Conservation (phyloP, 1,284 basidiomycete genomes). For the Phellinidium pouzarii region DNA sequence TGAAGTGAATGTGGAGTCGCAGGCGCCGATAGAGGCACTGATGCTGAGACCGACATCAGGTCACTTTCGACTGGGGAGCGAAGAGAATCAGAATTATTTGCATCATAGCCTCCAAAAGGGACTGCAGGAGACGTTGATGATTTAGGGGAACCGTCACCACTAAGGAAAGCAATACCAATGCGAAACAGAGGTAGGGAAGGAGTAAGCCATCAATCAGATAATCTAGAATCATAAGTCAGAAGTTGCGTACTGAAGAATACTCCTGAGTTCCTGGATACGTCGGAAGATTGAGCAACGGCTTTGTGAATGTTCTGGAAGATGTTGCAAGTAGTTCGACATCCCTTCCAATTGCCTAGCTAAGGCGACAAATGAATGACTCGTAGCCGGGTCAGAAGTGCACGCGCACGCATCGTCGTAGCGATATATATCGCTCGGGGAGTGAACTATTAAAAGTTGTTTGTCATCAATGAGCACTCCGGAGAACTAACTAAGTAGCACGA, state of each 20-base stretch:
- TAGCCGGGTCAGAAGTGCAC: constrained; percentile 57
- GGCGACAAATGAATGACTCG: constrained; percentile 48
- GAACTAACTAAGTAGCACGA: background rate
- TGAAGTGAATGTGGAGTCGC: constrained; percentile 18
- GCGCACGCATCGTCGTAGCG: constrained; percentile 41
- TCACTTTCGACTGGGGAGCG: constrained; percentile 57
- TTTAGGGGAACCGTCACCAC: constrained; percentile 16
- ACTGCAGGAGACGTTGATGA: constrained; percentile 31
- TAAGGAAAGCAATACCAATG: constrained; percentile 25
- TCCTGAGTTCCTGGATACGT: constrained; percentile 54
- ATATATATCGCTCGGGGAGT: constrained; percentile 5
- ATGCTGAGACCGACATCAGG: constrained; percentile 39
- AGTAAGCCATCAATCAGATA: background rate
- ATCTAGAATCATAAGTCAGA: constrained; percentile 21
- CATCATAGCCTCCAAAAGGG: constrained; percentile 33
- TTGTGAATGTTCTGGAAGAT: constrained; percentile 50
- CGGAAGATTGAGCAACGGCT: constrained; percentile 51
- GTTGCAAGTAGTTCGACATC: constrained; percentile 49
- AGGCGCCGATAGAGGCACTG: constrained; percentile 13
- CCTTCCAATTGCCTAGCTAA: constrained; percentile 59
- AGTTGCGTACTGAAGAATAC: constrained; percentile 54
- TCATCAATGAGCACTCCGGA: background rate
- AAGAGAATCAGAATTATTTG: constrained; percentile 29
- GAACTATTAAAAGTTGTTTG: background rate
- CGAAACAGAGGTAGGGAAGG: constrained; percentile 24